phyloP scores from a whole-genome alignment of 169 alveolate genomes.

The Ichthyophthirius multifiliis region DNA sequence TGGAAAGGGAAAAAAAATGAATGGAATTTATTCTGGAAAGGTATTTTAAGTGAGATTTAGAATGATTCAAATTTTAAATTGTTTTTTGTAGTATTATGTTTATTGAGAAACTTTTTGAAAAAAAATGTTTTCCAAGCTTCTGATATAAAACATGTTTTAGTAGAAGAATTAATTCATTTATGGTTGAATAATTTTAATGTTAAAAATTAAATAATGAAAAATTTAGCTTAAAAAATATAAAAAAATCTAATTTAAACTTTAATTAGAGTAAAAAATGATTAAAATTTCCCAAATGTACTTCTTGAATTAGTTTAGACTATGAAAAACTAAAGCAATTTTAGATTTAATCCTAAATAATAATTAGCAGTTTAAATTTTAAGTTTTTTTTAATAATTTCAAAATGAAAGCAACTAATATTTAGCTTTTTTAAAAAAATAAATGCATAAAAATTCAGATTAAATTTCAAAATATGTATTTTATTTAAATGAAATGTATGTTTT shows the following conservation, averaged over 20 bases:
- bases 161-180: background rate
- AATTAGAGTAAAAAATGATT: background rate
- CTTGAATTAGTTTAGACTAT: no score
- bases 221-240: background rate
- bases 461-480: background rate
- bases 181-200: background rate
- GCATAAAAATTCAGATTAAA: background rate
- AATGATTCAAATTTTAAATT: background rate
- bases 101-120: background rate
- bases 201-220: background rate
- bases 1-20: background rate
- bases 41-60: background rate
- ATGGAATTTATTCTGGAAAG: background rate
- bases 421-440: background rate
- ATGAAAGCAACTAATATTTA: background rate
- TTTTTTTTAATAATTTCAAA: no score
- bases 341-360: no score
- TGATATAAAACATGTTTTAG: background rate
- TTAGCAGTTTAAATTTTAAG: no score
- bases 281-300: no score
- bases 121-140: background rate
- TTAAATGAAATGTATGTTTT: slow-evolving; percentile 4
- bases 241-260: background rate
- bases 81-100: background rate
- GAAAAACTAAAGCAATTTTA: no score